A percentile compares a stretch with the other conserved stretches of the same genome.
Conservation (phyloP, 108 stramenopile genomes). For the Skeletonema menzelii region DNA sequence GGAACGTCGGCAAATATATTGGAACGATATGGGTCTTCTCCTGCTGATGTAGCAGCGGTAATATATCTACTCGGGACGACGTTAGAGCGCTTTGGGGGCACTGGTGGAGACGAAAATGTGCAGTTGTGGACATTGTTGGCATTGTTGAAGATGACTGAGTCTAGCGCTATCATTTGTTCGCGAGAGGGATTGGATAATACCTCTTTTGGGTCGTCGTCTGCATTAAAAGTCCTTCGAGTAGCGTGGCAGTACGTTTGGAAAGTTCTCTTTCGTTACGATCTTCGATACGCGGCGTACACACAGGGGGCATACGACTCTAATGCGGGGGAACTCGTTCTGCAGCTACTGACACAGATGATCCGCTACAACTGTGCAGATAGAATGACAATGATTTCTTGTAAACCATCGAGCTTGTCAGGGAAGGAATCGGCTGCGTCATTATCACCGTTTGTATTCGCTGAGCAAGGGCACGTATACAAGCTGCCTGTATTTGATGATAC, state of each 20-base stretch:
- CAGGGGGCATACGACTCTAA: constrained; percentile 38
- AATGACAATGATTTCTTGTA: not conserved
- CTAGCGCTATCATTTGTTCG: constrained; percentile 45
- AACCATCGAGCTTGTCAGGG: not conserved
- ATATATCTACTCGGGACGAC: constrained; percentile 56
- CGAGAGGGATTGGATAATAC: constrained; percentile 26
- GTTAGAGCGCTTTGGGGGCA: constrained; percentile 62
- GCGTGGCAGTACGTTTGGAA: constrained; percentile 71
- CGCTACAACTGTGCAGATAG: constrained; percentile 53
- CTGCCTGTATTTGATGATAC: constrained; percentile 58
- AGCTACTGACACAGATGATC: constrained; percentile 64
- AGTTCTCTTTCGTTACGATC: constrained; percentile 58
- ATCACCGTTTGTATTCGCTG: constrained; percentile 49
- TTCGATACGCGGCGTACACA: constrained; percentile 62
- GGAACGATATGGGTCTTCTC: constrained; percentile 51
- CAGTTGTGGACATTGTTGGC: constrained; percentile 67
- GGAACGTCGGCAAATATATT: constrained; percentile 37
- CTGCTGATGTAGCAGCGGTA: constrained; percentile 57
- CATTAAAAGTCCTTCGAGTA: constrained; percentile 15
- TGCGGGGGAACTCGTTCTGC: constrained; percentile 64
- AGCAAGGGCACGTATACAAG: constrained; percentile 55
- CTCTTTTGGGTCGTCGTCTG: constrained; percentile 20
- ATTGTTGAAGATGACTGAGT: constrained; percentile 61
- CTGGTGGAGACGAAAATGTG: constrained; percentile 45
- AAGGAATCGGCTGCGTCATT: not conserved